Base-by-base conservation (phyloP, 768 basidiomycete species). In the Tricholoma sp. region DNA sequence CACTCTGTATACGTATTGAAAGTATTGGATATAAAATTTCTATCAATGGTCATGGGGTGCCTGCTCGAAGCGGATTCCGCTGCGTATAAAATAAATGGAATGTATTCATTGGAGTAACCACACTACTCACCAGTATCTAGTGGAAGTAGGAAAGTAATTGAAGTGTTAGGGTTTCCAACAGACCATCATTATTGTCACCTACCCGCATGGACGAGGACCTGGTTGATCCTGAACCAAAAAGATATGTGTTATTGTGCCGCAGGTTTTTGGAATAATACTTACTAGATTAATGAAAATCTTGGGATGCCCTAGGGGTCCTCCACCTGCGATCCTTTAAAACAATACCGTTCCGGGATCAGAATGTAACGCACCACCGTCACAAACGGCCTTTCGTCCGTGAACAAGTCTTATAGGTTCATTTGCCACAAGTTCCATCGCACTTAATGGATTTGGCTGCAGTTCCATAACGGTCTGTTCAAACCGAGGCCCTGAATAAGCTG, bases 271-370 rank as follows among this genome's bases (percentile, higher is more conserved):
- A 42, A 41, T 15, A 17, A 4, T 39, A 75, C 89, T 58, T 63
- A 94, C 94, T 68, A 99, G 70, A 76, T 98, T 98, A 70, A 99
- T 94, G 67, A 83, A 98, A 58, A 98, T 85, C 77, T 94, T 95
- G 5, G 97, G 97, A 69, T 99, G 97, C 20, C 97, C 97, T 29
- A 99, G 80, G 42, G 97, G 83, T 10, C 96, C 97, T 68, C 86
- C 88, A 72, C 96, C 96, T 98, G 68, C 4, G 18, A 17, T 15
- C 53, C 8, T 20, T 54, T 33, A 50, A 20, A 47, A 37, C 13
- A 33, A 28, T 9, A 33, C 4, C 20, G 28, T 0, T 15, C 51
- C 11, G 48, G 34, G 6, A 42, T 52, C 52, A 52, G 18, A 18
- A 41, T 29, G 45, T 32, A 1, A 76, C 91, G 63, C 62, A 98